These are phyloP conservation scores for Hypoxylon crocopeplum DNA, from an alignment of 495 filamentous ascomycete species.

Conservation along the genomic window DNA sequence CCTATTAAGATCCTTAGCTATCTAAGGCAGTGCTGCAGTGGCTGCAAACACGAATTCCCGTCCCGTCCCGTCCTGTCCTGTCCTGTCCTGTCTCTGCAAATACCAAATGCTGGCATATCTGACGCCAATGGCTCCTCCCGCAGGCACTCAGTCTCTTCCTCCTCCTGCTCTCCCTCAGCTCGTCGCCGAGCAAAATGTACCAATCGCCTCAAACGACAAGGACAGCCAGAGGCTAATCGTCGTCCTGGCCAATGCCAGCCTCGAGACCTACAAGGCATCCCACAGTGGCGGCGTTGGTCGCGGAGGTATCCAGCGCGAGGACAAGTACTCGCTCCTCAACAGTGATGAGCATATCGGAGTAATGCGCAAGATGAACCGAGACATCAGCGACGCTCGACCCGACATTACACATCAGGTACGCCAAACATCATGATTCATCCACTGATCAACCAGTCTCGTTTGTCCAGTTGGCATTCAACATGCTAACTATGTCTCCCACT, in stretches of 20 bases:
- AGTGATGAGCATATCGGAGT: conserved; percentile 99
- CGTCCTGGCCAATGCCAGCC: conserved; percentile 93
- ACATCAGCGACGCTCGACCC: conserved; percentile 95
- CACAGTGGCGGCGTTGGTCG: conserved; percentile 65
- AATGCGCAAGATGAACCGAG: conserved; percentile 98
- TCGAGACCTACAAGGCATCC: conserved; percentile 93
- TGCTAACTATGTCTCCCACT: conserved; percentile 42
- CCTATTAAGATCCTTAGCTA: no score
- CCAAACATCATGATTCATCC: conserved; percentile 6
- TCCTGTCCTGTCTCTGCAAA: neutral
- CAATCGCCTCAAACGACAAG: conserved; percentile 85
- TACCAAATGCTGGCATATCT: conserved; percentile 11
- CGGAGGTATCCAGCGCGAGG: conserved; percentile 72
- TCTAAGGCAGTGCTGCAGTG: no score
- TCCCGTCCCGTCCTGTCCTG: no score
- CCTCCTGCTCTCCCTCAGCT: conserved; percentile 89
- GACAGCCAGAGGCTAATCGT: conserved; percentile 90
- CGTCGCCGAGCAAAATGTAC: conserved; percentile 87
- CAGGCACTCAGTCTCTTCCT: conserved; percentile 88
- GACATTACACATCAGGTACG: conserved; percentile 97
- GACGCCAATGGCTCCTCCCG: conserved; percentile 31
- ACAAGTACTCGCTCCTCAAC: conserved; percentile 96
- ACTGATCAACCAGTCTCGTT: conserved; percentile 26
- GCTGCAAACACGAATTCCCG: no score
- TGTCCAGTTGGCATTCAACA: conserved; percentile 50